Base-by-base conservation (phyloP, 306 rosid species). In the Cucumis cinereus region DNA sequence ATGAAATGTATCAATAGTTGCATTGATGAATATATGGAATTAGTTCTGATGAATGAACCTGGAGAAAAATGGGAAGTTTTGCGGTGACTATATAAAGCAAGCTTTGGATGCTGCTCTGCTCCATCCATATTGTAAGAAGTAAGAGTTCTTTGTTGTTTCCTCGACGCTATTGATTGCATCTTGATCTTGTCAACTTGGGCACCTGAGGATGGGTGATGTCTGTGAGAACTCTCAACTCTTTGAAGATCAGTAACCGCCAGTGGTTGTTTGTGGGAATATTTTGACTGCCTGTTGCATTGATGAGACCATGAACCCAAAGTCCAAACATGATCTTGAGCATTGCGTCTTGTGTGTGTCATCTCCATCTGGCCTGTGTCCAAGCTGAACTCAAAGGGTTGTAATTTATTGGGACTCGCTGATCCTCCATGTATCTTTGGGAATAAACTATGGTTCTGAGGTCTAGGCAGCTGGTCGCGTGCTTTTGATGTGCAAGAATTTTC, bases 311-410 rank as follows among this genome's bases (percentile, higher is more conserved):
- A 80, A 80, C 77, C 78, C 57, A 17, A 61, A 75, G 79, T 79
- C 50, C 81, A 84, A 73, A 73, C 79, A 77, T 75, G 79, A 24
- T 75, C 57, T 58, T 81, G 80, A 82, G 49, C 78, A 69, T 79
- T 79, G 24, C 89, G 83, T 83, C 90, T 87, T 77, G 79, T 89
- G 80, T 79, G 76, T 20, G 70, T 79, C 53, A 73, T 77, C 56
- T 74, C 78, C 22, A 77, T 45, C n/a, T 40, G 82, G 24, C 54
- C 47, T 38, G 79, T 45, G 28, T 80, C 75, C 74, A 45, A 33
- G 16, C 59, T 68, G 68, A 10, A 22, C 33, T 81, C 81, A 47
- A 69, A 60, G 19, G 47, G 75, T 66, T 82, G 83, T 24, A n/a
- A 78, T 49, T 67, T 67, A 23, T 54, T 57, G 58, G 69, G 41